Evolutionary conservation across 1,284 basidiomycete genomes (phyloP).

Genomic region (Heterobasidion irregulare): DNA sequence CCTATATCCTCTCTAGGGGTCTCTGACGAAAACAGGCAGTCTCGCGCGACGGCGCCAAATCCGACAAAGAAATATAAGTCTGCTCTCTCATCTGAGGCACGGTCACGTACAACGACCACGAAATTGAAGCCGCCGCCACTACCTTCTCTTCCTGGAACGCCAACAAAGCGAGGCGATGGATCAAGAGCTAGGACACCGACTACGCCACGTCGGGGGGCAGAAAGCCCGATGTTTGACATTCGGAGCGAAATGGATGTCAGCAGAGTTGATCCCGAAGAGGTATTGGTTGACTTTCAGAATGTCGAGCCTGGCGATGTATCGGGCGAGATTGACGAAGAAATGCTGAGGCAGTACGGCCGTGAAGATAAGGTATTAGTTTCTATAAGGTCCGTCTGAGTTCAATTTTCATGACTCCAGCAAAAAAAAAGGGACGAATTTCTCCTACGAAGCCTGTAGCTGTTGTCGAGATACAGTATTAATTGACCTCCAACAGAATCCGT

Average conservation of each 20-base stretch:
- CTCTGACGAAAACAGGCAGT: slow-evolving; percentile 12
- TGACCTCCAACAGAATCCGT: slow-evolving; percentile 44
- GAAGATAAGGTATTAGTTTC: slow-evolving; percentile 87
- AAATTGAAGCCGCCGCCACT: slow-evolving; percentile 29
- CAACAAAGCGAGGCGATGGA: slow-evolving; percentile 27
- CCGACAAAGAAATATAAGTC: slow-evolving; percentile 64
- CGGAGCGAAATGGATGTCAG: slow-evolving; percentile 70
- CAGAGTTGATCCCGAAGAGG: slow-evolving; percentile 67
- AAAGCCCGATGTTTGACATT: slow-evolving; percentile 32
- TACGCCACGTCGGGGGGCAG: slow-evolving; percentile 30
- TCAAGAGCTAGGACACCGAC: slow-evolving; percentile 36
- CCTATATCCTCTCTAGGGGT: slow-evolving; percentile 26
- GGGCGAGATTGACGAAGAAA: slow-evolving; percentile 52
- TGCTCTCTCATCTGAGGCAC: slow-evolving; percentile 50
- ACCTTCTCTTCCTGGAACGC: slow-evolving; percentile 43
- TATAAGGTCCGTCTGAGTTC: slow-evolving; percentile 46
- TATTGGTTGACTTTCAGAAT: slow-evolving; percentile 62
- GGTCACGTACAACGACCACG: slow-evolving; percentile 26
- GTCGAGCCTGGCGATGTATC: slow-evolving; percentile 64
- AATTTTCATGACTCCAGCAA: neutral
- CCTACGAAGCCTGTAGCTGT: neutral
- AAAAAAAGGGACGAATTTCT: neutral
- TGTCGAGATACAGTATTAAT: neutral
- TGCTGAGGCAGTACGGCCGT: slow-evolving; percentile 44
- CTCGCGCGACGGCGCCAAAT: slow-evolving; percentile 24